These are phyloP conservation scores for Lagenaria siceraria DNA, from an alignment of 306 rosid species.

Conservation along the genomic window DNA sequence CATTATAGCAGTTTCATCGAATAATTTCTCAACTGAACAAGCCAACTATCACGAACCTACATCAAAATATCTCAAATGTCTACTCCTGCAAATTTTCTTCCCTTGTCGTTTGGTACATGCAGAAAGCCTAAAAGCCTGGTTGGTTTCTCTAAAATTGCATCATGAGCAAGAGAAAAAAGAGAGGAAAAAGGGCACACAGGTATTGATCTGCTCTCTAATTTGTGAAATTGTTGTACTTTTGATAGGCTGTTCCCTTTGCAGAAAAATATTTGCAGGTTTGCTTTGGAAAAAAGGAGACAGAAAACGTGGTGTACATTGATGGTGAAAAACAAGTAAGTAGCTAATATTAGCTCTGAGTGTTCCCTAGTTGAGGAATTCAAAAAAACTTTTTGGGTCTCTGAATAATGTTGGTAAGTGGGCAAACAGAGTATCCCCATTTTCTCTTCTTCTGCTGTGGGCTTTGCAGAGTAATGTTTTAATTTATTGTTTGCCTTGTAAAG, in stretches of 20 bases:
- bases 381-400: not conserved
- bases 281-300: not conserved
- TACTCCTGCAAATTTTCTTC: not conserved
- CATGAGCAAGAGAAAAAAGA: not conserved
- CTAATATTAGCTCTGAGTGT: not conserved
- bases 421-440: conserved; percentile 22
- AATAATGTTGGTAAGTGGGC: conserved; percentile 30
- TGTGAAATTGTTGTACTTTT: not conserved
- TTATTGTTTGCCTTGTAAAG: conserved; percentile 3
- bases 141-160: not conserved
- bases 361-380: conserved; percentile 16
- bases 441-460: conserved; percentile 14
- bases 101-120: not conserved
- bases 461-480: not conserved
- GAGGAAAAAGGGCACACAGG: not conserved
- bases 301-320: conserved; percentile 11
- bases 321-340: not conserved
- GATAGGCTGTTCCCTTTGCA: not conserved
- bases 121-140: not conserved
- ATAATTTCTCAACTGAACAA: too few relatives aligned
- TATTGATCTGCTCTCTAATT: not conserved
- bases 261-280: not conserved
- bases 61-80: not conserved
- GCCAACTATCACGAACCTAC: not conserved
- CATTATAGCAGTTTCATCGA: too few relatives aligned